Evolutionary conservation across 2,329 filamentous ascomycete species (phyloP).

Genomic region (Verticillium nubilum): DNA sequence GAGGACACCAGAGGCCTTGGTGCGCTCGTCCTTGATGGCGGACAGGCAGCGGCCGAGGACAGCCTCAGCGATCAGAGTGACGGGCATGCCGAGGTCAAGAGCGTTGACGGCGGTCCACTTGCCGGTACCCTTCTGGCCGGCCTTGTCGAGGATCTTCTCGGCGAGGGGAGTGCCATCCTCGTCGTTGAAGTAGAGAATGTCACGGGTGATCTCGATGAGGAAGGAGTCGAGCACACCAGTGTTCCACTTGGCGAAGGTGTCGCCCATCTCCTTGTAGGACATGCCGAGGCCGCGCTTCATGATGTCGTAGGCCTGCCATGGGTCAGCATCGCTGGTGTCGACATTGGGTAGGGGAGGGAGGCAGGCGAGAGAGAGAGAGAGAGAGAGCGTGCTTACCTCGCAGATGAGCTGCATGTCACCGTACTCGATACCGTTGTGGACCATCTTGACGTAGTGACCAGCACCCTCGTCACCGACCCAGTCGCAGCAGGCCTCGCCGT

Average conservation of each 20-base stretch:
- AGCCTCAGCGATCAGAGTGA: constrained; percentile 95
- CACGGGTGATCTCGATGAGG: constrained; percentile 97
- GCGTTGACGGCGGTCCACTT: constrained; percentile 99
- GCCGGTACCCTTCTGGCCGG: constrained; percentile 98
- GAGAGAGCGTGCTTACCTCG: constrained; percentile 59
- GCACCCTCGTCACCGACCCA: constrained; percentile 99
- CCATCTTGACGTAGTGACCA: constrained; percentile 99
- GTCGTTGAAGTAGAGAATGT: constrained; percentile 98
- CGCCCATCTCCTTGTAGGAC: constrained; percentile 88
- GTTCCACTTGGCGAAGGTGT: constrained; percentile 95
- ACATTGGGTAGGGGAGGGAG: background rate
- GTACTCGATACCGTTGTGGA: constrained; percentile 99
- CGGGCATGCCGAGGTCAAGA: constrained; percentile 95
- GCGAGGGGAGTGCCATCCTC: constrained; percentile 86
- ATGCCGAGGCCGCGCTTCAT: constrained; percentile 97
- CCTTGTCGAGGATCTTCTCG: constrained; percentile 98
- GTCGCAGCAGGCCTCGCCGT: constrained; percentile 95
- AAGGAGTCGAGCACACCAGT: constrained; percentile 97
- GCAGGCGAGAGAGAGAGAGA: background rate
- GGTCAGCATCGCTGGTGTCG: constrained; percentile 12
- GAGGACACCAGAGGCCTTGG: constrained; percentile 73
- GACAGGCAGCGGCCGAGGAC: constrained; percentile 94
- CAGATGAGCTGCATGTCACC: constrained; percentile 99
- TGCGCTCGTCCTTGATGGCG: constrained; percentile 89
- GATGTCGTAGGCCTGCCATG: constrained; percentile 86